Evolutionary conservation across 345 rosid species (phyloP).

Genomic region (Aquilaria yunnanensis): DNA sequence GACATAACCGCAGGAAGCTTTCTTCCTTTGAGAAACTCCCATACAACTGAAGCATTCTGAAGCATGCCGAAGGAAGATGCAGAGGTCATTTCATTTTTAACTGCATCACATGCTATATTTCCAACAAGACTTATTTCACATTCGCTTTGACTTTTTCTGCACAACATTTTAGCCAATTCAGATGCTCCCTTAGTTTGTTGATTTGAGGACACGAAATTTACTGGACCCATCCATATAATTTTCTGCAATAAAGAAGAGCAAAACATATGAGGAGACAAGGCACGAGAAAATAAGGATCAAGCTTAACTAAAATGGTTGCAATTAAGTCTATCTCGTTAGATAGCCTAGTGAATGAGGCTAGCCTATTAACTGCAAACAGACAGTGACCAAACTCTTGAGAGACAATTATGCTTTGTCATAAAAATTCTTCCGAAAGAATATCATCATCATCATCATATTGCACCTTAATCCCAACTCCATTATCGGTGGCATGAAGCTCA

Average conservation of each 20-base stretch:
- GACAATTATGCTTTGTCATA: too few species aligned
- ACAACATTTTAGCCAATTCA: conserved; percentile 33
- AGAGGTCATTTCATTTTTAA: conserved; percentile 25
- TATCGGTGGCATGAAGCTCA: too few species aligned
- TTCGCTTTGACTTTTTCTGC: conserved; percentile 22
- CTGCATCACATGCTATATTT: conserved; percentile 31
- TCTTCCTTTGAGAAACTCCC: conserved; percentile 64
- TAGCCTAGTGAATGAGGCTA: too few species aligned
- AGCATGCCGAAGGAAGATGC: conserved; percentile 21
- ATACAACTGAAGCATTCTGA: conserved; percentile 44
- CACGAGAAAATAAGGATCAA: conserved; percentile 8
- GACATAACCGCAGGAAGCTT: conserved; percentile 55
- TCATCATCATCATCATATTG: too few species aligned
- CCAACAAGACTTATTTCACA: conserved; percentile 49
- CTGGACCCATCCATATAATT: conserved; percentile 56
- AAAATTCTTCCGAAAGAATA: too few species aligned
- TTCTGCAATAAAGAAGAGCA: conserved; percentile 30
- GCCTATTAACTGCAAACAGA: too few species aligned
- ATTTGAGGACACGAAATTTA: conserved; percentile 33
- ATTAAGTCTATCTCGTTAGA: neutral
- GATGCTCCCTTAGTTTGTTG: conserved; percentile 26
- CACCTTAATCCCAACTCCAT: too few species aligned
- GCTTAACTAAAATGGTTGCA: neutral
- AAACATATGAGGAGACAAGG: conserved; percentile 8
- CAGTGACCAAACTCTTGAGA: too few species aligned